Percentiles rank a stretch among this genome's conserved stretches.
Conservation (phyloP, 1,139 yeast genomes). For the Taphrina pruni region DNA sequence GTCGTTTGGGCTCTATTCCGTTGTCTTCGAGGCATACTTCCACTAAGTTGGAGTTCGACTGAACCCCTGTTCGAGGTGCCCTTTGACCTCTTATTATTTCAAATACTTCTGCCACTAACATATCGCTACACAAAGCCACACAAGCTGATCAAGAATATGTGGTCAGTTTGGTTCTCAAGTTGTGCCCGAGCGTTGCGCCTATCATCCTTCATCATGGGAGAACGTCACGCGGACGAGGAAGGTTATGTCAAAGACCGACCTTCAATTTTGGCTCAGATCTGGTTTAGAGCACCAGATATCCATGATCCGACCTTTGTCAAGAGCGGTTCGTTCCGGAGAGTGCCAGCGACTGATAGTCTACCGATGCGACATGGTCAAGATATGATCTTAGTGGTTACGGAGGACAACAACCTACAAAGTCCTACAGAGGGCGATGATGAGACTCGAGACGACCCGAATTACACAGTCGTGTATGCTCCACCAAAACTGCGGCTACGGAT, state of each 20-base stretch:
- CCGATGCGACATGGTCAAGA: slow-evolving; percentile 64
- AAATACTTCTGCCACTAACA: slow-evolving; percentile 47
- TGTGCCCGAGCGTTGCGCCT: slow-evolving; percentile 67
- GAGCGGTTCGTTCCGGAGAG: slow-evolving; percentile 82
- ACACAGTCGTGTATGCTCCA: slow-evolving; percentile 84
- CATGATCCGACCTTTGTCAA: slow-evolving; percentile 64
- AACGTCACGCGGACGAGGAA: slow-evolving; percentile 73
- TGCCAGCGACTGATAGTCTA: slow-evolving; percentile 80
- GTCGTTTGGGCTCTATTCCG: slow-evolving; percentile 63
- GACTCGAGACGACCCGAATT: slow-evolving; percentile 58
- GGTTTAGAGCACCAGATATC: slow-evolving; percentile 55
- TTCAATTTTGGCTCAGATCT: slow-evolving; percentile 56
- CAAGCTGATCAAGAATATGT: slow-evolving; percentile 53
- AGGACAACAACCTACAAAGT: slow-evolving; percentile 69
- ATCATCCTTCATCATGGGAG: slow-evolving; percentile 77
- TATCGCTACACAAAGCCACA: slow-evolving; percentile 42
- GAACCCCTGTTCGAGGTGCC: slow-evolving; percentile 50
- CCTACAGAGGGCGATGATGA: slow-evolving; percentile 53
- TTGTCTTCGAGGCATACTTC: slow-evolving; percentile 51
- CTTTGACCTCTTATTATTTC: slow-evolving; percentile 49
- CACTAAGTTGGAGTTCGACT: slow-evolving; percentile 45
- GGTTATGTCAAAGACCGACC: slow-evolving; percentile 63
- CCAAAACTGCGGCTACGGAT: slow-evolving; percentile 72
- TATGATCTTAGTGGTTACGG: slow-evolving; percentile 81
- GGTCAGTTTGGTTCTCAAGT: slow-evolving; percentile 67